Base-by-base conservation (phyloP, 495 filamentous ascomycete genomes). In the Xylaria bambusicola region DNA sequence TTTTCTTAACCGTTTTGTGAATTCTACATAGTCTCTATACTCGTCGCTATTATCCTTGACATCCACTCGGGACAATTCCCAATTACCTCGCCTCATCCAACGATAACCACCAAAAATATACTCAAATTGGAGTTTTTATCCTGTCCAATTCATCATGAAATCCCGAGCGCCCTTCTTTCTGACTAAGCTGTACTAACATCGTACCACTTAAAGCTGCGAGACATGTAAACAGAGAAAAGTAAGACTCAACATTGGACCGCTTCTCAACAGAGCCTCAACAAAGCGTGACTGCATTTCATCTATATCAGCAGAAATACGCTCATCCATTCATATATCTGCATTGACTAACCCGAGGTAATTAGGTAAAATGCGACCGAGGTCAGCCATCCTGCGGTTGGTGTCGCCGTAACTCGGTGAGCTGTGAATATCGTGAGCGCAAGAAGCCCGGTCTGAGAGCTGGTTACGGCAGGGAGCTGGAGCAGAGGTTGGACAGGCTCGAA, bases 381-480 rank as follows among this genome's bases (percentile, higher is more conserved):
- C 90, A 92, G 57, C 92, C 92, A 8, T 86, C 84, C 57, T 96
- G 92, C 72, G 92, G 92, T 44, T 95, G 92, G 91, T 96, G 92
- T 67, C 80, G 79, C 63, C 85, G 90, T 55, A 95, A 95, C 71
- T 82, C 82, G 6, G 87, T 90, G 41, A 38, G 77, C 24, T 94
- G 90, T 75, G 88, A 92, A 69, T 94, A 94, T 73, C 91, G 87
- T 68, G 89, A 91, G 66, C 82, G 90, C 18, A 93, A 92, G 76
- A 93, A 93, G 71, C 90, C 90, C 20, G 90, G 90, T 0, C 75
- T 93, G 47, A 77, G 90, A 58, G 92, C 92, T 48, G 92, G 92
- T 1, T 96, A 95, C 70, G 92, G 92, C 1, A 82, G 92, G 55
- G 92, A 96, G 73, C 75, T 96, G 38, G 92, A 96, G 69, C 87